These are phyloP conservation scores for Yarrowia sp. DNA, from an alignment of 805 yeast genomes.

Conservation along the genomic window DNA sequence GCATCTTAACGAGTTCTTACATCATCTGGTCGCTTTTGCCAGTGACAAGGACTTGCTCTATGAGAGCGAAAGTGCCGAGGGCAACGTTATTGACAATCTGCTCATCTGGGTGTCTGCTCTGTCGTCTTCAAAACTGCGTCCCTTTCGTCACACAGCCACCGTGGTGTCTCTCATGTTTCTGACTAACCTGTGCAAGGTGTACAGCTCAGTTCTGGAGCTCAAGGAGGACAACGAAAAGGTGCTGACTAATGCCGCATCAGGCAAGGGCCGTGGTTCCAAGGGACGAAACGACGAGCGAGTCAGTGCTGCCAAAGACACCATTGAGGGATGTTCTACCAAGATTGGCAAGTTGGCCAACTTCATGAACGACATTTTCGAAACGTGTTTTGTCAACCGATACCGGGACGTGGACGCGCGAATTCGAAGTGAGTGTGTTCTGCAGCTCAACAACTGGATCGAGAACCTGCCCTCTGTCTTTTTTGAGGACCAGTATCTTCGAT, in stretches of 20 bases:
- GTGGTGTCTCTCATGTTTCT: constrained; percentile 56
- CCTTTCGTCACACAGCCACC: constrained; percentile 68
- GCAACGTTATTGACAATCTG: constrained; percentile 47
- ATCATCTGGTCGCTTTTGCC: constrained; percentile 27
- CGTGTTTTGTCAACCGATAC: constrained; percentile 70
- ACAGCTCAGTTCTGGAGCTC: constrained; percentile 12
- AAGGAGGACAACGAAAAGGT: constrained; percentile 25
- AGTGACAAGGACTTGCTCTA: constrained; percentile 25
- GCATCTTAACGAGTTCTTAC: constrained; percentile 56
- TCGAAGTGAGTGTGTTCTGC: constrained; percentile 62
- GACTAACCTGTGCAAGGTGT: constrained; percentile 53
- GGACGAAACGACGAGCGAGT: constrained; percentile 17
- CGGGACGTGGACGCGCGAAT: constrained; percentile 73
- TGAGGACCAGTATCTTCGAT: constrained; percentile 65
- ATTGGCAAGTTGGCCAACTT: constrained; percentile 42
- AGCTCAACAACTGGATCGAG: constrained; percentile 70
- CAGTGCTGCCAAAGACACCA: constrained; percentile 21
- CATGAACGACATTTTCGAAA: constrained; percentile 61
- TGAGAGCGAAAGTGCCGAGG: neutral
- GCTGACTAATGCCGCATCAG: neutral
- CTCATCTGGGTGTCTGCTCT: constrained; percentile 74
- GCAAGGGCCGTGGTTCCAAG: constrained; percentile 6
- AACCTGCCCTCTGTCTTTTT: constrained; percentile 66
- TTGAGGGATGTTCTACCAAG: constrained; percentile 31
- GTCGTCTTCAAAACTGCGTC: constrained; percentile 64